Evolutionary conservation across 805 yeast species (phyloP).

Genomic region (Suhomyces xylopsoci): DNA sequence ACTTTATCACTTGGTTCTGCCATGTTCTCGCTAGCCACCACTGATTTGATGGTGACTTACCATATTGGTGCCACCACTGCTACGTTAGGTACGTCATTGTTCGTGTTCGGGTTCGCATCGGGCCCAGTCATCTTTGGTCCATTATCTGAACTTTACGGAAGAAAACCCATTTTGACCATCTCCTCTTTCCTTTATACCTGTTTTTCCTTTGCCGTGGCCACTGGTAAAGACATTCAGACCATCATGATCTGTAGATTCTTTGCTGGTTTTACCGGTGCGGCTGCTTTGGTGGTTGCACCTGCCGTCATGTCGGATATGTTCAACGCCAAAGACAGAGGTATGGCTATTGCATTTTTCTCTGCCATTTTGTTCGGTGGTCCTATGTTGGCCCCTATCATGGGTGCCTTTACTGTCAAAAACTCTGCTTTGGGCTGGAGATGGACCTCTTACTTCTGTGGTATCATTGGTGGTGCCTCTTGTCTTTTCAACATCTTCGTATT

Average conservation of each 20-base stretch:
- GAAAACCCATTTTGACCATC: constrained; percentile 41
- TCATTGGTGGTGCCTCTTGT: constrained; percentile 28
- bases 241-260: constrained; percentile 75
- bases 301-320: constrained; percentile 85
- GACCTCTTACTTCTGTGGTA: constrained; percentile 51
- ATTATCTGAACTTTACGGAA: constrained; percentile 22
- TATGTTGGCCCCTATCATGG: constrained; percentile 70
- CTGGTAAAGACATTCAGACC: constrained; percentile 74
- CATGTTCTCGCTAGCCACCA: constrained; percentile 63
- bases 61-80: constrained; percentile 67
- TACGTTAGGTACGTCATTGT: constrained; percentile 72
- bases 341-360: constrained; percentile 70
- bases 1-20: constrained; percentile 17
- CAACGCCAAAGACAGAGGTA: constrained; percentile 64
- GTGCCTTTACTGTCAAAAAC: constrained; percentile 39
- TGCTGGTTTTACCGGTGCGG: constrained; percentile 79
- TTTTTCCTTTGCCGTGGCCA: constrained; percentile 62
- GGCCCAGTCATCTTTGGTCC: constrained; percentile 65
- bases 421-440: constrained; percentile 53
- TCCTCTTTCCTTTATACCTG: constrained; percentile 34
- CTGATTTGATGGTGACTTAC: constrained; percentile 46
- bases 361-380: constrained; percentile 79
- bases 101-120: constrained; percentile 86
- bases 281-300: constrained; percentile 82
- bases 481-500: constrained; percentile 29